Evolutionary conservation across 345 rosid species (phyloP), one percentile per base, ranked within the genome.

Genomic region (Citropsis articulata): DNA sequence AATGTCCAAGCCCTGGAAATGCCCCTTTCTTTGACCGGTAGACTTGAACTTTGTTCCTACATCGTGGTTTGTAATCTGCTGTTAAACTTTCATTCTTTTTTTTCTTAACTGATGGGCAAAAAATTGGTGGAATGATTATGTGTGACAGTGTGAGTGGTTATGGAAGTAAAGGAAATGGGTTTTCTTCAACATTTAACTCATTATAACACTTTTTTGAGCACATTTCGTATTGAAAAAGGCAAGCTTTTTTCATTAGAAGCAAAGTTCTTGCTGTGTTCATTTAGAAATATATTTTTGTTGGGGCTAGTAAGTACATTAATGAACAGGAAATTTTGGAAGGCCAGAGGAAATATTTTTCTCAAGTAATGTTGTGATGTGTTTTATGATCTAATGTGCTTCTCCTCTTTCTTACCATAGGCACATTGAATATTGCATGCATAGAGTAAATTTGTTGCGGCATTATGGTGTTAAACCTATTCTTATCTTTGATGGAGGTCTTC

Each of bases 351-450:
- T 66, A 4, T 9, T 53, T 64, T 50, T 65, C 18, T 48, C 13
- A 48, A 25, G 3, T 30, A 22, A 18, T 73, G 13, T 82, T 55
- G 38, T 81, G 74, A 64, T 57, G 61, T 75, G 64, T 28, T 6
- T 55, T 66, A 73, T 66, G 63, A 56, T 79, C 66, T 80, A 27
- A 62, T 16, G 4, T 18, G 42, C 60, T 63, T 62, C 36, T 78
- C 16, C 60, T 77, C 45, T 63, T 45, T 78, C 13, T 83, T 72
- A 33, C 86, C 38, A 19, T 78, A 96, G 99, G 94, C 98, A 92
- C 86, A 88, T 96, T 45, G 92, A 90, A 21, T 96, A 94, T 42
- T 96, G 99, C 86, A 91, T 96, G 98, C 95, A 90, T 76, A 87
- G 95, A 87, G 98, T 96, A 80, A 94, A 94, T 81, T 78, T 96